phyloP scores from a whole-genome alignment of 768 basidiomycete species.

The Tylopilus vinaceipallidus region DNA sequence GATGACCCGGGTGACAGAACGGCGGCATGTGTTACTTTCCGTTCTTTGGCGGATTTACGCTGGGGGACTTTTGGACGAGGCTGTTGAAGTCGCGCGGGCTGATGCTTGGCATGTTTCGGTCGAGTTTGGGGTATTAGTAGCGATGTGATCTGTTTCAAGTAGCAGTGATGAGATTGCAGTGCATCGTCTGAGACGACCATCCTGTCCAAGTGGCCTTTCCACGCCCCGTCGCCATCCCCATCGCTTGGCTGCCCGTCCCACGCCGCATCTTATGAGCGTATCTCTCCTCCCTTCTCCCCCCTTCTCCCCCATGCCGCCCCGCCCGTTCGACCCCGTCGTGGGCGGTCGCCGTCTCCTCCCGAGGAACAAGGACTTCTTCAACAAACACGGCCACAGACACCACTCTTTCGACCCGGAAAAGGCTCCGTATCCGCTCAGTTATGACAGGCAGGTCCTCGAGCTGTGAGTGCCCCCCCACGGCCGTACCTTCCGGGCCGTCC shows the following conservation, averaged over 20 bases:
- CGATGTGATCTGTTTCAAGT: constrained; percentile 15
- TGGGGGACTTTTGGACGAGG: constrained; percentile 44
- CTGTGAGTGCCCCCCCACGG: constrained; percentile 47
- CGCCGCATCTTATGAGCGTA: constrained; percentile 7
- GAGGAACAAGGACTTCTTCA: constrained; percentile 54
- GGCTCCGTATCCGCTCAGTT: constrained; percentile 76
- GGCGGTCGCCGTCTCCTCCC: constrained; percentile 33
- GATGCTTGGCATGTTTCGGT: constrained; percentile 27
- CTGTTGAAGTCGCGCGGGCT: constrained; percentile 39
- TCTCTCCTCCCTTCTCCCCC: constrained; percentile 13
- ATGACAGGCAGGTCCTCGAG: constrained; percentile 65
- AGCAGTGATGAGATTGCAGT: background rate
- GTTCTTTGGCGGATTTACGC: constrained; percentile 42
- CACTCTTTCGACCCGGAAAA: constrained; percentile 72
- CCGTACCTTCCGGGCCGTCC: background rate
- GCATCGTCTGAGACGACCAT: constrained; percentile 1
- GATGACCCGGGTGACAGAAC: constrained; percentile 28
- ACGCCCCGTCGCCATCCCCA: constrained; percentile 8
- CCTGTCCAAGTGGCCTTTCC: constrained; percentile 9
- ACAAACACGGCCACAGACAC: constrained; percentile 60
- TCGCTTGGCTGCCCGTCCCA: constrained; percentile 7
- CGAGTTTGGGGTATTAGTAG: constrained; percentile 29
- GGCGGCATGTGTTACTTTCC: constrained; percentile 41
- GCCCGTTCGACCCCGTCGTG: constrained; percentile 19
- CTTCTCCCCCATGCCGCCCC: constrained; percentile 25